A percentile compares a stretch with the other conserved stretches of the same genome.
phyloP scores from a whole-genome alignment of 257 asterid species.

The Schizonepeta tenuifolia region DNA sequence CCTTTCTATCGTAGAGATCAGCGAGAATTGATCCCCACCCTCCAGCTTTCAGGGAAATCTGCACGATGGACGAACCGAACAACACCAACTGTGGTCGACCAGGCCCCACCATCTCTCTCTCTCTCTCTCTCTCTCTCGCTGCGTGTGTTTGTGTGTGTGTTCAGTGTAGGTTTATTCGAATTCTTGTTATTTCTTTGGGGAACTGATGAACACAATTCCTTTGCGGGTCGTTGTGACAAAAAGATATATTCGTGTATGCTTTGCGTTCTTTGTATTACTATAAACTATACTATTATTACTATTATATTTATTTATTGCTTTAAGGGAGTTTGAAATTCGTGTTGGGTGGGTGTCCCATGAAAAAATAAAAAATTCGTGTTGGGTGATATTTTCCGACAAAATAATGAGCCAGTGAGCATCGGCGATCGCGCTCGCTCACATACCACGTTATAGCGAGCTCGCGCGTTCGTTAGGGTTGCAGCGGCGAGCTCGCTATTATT shows the following conservation, averaged over 20 bases:
- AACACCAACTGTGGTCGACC: slow-evolving; percentile 65
- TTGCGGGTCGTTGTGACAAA: not conserved
- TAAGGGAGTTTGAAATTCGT: no score
- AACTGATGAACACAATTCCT: not conserved
- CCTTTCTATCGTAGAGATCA: slow-evolving; percentile 79
- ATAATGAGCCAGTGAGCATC: no score
- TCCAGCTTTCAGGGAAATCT: slow-evolving; percentile 48
- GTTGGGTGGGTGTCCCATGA: no score
- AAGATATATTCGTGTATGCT: not conserved
- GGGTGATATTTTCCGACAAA: no score
- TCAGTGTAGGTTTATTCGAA: not conserved
- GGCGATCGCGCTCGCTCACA: no score
- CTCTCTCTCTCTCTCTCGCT: not conserved
- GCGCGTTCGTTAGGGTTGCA: no score
- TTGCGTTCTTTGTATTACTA: not conserved
- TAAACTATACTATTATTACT: no score
- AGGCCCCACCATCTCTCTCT: slow-evolving; percentile 51
- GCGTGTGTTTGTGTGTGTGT: no score
- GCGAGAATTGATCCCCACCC: slow-evolving; percentile 84
- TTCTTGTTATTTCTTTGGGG: not conserved
- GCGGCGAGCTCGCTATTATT: no score
- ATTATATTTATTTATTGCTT: no score
- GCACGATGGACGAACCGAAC: slow-evolving; percentile 86
- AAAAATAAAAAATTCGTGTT: no score
- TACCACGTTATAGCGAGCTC: no score